Base-by-base conservation (phyloP, 805 yeast species). In the Spathaspora sp. region DNA sequence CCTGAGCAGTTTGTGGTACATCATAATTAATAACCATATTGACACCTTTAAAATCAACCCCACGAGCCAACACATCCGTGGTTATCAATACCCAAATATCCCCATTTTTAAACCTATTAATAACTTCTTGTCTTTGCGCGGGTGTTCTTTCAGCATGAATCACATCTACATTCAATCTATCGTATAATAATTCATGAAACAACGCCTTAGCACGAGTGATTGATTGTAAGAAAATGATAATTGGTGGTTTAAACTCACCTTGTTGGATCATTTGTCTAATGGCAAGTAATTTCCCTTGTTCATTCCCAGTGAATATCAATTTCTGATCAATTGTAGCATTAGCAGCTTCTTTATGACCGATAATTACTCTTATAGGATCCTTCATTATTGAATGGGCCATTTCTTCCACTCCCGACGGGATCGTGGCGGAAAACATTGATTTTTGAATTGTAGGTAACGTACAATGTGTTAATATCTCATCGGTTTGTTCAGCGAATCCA, bases 1-100 rank as follows among this genome's bases (percentile, higher is more conserved):
- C 86, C 68, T 93, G 97, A 0, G 97, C 90, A 44, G 87, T 82
- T 60, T 84, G 88, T 16, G 99, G 99, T 11, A 94, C 96, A 69
- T 94, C 99, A 67, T 94, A 94, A 70, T 94, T 94, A 58, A 94
- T 89, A 42, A 94, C 97, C 53, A 96, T 67, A 63, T 92, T 94
- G 47, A 94, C 93, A 50, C 97, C 97, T 63, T 90, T 90, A 73
- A 94, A 94, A 68, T 94, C 99, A 52, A 94, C 89, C 76, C 99
- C 99, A 73, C 99, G 83, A 2, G 97, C 87, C 50, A 94, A 74
- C 46, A 94, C 97, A 69, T 94, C 99, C 0, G 99, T 94, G 67
- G 97, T 91, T 49, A 94, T 93, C 56, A 94, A 77, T 45, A 94
- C 96, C 99, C 99, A 94, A 29, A 92, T 77, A 29, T 93, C 96